Evolutionary conservation across 441 rosid species (phyloP).

Genomic region (Erodium texanum): DNA sequence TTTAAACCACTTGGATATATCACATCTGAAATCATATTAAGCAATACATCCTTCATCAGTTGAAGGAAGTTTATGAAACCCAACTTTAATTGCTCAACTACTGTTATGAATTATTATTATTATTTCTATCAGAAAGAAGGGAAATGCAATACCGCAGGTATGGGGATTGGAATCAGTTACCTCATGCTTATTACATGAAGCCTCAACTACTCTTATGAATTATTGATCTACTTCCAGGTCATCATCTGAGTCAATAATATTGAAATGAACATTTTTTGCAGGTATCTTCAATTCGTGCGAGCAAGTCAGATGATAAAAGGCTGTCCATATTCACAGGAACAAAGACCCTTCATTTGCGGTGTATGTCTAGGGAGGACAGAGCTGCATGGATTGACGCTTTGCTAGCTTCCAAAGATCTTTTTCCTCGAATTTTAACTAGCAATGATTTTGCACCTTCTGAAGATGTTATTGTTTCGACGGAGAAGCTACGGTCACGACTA

Average conservation of each 20-base stretch:
- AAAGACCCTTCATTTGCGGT: slow-evolving; percentile 72
- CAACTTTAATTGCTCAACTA: neutral
- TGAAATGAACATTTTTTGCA: slow-evolving; percentile 14
- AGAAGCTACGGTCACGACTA: slow-evolving; percentile 57
- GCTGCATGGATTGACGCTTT: slow-evolving; percentile 71
- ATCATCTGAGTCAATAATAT: neutral
- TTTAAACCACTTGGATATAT: neutral
- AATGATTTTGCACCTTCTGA: slow-evolving; percentile 62
- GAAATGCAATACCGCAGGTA: too few species aligned
- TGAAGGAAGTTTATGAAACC: neutral
- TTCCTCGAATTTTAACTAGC: slow-evolving; percentile 70
- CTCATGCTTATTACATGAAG: too few species aligned
- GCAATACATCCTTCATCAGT: neutral
- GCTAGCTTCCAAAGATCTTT: slow-evolving; percentile 73
- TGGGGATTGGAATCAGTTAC: too few species aligned
- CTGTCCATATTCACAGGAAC: slow-evolving; percentile 85
- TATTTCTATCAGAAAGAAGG: too few species aligned
- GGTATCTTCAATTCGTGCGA: slow-evolving; percentile 82
- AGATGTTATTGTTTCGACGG: slow-evolving; percentile 45
- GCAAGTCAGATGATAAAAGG: slow-evolving; percentile 76
- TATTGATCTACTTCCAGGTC: neutral
- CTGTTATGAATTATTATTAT: neutral
- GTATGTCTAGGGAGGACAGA: slow-evolving; percentile 67
- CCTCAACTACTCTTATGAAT: neutral
- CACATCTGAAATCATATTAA: neutral